Conservation (phyloP, 2,329 filamentous ascomycete genomes). For the Elsinoe necatrix region DNA sequence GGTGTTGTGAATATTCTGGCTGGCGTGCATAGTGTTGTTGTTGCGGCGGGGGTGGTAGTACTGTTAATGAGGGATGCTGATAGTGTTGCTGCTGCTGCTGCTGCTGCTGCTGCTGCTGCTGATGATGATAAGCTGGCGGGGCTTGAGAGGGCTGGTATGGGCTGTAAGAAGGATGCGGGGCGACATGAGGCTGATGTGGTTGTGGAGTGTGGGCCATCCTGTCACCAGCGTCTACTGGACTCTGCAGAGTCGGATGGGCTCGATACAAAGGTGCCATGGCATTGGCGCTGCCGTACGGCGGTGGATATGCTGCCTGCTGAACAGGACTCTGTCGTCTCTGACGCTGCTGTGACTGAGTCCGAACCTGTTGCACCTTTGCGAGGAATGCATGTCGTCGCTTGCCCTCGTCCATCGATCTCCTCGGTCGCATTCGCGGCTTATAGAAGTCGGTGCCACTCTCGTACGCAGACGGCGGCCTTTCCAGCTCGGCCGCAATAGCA, state of each 20-base stretch:
- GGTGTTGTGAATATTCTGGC: neutral
- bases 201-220: neutral
- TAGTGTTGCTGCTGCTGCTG: neutral
- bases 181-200: neutral
- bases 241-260: constrained; percentile 14
- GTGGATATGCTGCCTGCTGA: neutral
- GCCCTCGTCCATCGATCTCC: constrained; percentile 1
- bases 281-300: neutral
- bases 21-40: neutral
- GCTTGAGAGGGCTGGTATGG: neutral
- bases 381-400: constrained; percentile 1
- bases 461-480: neutral
- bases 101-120: neutral
- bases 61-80: neutral
- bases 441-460: neutral
- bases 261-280: neutral
- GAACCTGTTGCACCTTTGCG: neutral
- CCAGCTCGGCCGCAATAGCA: constrained; percentile 1
- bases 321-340: neutral
- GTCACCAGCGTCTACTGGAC: neutral
- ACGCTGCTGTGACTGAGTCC: neutral
- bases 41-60: neutral
- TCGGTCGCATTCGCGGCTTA: neutral
- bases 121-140: neutral
- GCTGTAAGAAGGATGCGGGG: neutral